Evolutionary conservation across 108 stramenopile genomes (phyloP).

Genomic region (Nitzschia putrida): DNA sequence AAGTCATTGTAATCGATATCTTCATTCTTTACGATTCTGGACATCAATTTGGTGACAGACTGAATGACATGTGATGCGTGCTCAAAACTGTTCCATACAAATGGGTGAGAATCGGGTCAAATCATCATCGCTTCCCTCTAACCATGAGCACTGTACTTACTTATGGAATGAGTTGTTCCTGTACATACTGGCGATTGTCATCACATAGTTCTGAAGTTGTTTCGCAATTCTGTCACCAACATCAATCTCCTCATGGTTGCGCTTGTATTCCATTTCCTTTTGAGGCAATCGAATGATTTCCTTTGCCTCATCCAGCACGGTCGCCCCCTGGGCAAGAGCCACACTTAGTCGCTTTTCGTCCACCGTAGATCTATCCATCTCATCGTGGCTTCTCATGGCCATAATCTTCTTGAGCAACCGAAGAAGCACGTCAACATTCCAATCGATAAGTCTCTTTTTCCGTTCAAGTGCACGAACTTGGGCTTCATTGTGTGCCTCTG

Average conservation of each 20-base stretch:
- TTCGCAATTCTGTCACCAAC: constrained; percentile 12
- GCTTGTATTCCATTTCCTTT: background rate
- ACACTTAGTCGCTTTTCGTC: no score
- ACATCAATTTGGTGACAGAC: constrained; percentile 29
- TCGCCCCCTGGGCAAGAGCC: background rate
- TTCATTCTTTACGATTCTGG: constrained; percentile 16
- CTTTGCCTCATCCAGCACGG: constrained; percentile 9
- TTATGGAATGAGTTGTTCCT: constrained; percentile 5
- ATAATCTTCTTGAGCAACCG: constrained; percentile 20
- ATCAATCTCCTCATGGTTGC: background rate
- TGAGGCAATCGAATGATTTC: constrained; percentile 12
- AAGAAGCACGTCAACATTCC: constrained; percentile 31
- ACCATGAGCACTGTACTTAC: constrained; percentile 1
- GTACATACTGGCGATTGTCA: constrained; percentile 29
- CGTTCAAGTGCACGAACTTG: constrained; percentile 6
- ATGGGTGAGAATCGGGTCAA: background rate
- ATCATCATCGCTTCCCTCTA: background rate
- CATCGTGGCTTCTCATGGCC: constrained; percentile 11
- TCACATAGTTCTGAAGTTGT: constrained; percentile 31
- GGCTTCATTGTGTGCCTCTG: background rate
- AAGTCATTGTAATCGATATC: constrained; percentile 7
- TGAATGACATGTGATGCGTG: constrained; percentile 35
- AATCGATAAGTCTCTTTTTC: constrained; percentile 31
- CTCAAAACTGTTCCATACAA: constrained; percentile 24
- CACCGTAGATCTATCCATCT: background rate